Evolutionary conservation across 148 eudicot species (phyloP).

Genomic region (Cornus florida): DNA sequence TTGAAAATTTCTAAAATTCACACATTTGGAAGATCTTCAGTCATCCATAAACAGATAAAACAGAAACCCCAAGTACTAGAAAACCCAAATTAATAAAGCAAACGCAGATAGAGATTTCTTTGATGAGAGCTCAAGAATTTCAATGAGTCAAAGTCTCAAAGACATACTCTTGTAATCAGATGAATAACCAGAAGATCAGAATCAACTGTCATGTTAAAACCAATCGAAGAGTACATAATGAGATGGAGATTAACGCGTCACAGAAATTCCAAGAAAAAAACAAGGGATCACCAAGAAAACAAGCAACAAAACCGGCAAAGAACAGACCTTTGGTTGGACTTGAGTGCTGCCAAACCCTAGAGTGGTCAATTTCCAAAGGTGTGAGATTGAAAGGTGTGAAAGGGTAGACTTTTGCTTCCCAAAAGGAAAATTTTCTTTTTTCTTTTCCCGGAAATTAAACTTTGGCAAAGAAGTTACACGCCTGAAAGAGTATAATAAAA

Average conservation of each 20-base stretch:
- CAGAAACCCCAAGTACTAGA: too few species aligned
- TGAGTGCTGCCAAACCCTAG: slow-evolving; percentile 45
- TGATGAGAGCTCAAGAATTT: too few species aligned
- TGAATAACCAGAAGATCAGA: not conserved
- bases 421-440: too few species aligned
- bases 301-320: slow-evolving; percentile 2
- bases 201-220: slow-evolving; percentile 14
- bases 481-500: slow-evolving; percentile 18
- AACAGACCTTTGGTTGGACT: slow-evolving; percentile 44
- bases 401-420: slow-evolving; percentile 40
- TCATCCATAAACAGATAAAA: not conserved
- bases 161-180: not conserved
- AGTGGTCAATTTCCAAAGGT: slow-evolving; percentile 25
- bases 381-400: slow-evolving; percentile 45
- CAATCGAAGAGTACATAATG: slow-evolving; percentile 9
- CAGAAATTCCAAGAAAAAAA: not conserved
- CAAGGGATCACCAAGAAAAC: not conserved
- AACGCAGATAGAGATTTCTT: not conserved
- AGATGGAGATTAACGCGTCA: slow-evolving; percentile 4
- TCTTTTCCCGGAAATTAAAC: too few species aligned
- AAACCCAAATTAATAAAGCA: not conserved
- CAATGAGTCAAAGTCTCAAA: slow-evolving; percentile 2
- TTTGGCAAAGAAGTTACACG: slow-evolving; percentile 25
- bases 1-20: not conserved
- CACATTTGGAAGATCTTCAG: not conserved